Conservation (phyloP, 23 red algal genomes). For the Agarophyton chilense region DNA sequence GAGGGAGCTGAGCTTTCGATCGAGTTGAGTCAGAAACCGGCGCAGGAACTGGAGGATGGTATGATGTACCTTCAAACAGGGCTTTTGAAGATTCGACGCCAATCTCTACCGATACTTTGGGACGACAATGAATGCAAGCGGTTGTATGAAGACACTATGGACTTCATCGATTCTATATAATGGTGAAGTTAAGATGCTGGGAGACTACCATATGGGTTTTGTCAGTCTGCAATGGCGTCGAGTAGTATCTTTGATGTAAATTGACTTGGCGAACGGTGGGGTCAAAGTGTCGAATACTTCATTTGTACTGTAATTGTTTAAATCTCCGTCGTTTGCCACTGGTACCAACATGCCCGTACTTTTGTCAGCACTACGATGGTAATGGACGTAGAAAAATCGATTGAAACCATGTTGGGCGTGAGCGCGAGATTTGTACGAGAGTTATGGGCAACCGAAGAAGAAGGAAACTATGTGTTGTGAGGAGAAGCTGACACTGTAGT, state of each 20-base stretch:
- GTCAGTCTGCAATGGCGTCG: too few species aligned
- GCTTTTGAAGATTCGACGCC: not conserved
- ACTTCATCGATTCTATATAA: not conserved
- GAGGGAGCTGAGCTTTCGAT: slow-evolving; percentile 52
- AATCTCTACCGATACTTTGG: not conserved
- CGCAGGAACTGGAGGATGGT: slow-evolving; percentile 28
- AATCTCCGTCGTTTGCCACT: too few species aligned
- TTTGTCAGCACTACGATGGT: too few species aligned
- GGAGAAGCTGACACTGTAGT: not conserved
- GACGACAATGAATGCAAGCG: not conserved
- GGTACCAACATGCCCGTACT: too few species aligned
- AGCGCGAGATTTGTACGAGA: not conserved
- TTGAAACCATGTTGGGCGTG: not conserved
- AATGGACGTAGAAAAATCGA: not conserved
- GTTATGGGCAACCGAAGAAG: not conserved
- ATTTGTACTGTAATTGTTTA: too few species aligned
- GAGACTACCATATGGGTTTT: too few species aligned
- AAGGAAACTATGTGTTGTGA: not conserved
- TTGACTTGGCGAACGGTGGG: too few species aligned
- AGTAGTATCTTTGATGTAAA: too few species aligned
- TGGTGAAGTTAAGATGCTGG: too few species aligned
- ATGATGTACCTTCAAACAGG: slow-evolving; percentile 48
- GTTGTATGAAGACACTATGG: slow-evolving; percentile 15
- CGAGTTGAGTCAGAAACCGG: slow-evolving; percentile 2
- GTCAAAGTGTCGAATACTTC: too few species aligned